These are phyloP conservation scores for Scedosporium boydii DNA, from an alignment of 2,329 filamentous ascomycete genomes.

Conservation along the genomic window DNA sequence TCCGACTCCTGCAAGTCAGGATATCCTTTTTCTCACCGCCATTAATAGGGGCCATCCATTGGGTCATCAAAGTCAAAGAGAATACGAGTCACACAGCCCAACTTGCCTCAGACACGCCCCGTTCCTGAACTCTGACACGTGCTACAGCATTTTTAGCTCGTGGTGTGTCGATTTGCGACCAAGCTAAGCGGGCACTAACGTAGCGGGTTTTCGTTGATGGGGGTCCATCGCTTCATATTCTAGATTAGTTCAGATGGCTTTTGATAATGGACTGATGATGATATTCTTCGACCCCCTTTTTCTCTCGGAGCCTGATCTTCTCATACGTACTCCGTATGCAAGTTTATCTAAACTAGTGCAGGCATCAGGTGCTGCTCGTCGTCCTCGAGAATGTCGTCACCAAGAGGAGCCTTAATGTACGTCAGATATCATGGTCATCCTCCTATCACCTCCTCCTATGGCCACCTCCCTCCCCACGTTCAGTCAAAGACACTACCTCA, in stretches of 20 bases:
- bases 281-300: no score
- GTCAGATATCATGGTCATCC: no score
- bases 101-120: not conserved
- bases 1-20: not conserved
- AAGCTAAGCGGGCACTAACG: no score
- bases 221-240: not conserved
- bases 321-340: no score
- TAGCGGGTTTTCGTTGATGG: not conserved
- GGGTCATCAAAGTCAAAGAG: not conserved
- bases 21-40: not conserved
- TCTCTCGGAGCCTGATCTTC: no score
- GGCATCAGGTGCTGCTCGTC: no score
- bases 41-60: not conserved
- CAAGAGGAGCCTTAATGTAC: no score
- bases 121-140: not conserved
- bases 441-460: slow-evolving; percentile 12
- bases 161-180: no score
- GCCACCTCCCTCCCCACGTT: slow-evolving; percentile 50
- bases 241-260: not conserved
- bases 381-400: no score
- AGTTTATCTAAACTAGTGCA: no score
- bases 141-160: not conserved
- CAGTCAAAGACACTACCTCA: slow-evolving; percentile 81
- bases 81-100: not conserved
- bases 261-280: no score